Base-by-base conservation (phyloP, 176 grass and related monocot genomes). In the Chloris gayana region DNA sequence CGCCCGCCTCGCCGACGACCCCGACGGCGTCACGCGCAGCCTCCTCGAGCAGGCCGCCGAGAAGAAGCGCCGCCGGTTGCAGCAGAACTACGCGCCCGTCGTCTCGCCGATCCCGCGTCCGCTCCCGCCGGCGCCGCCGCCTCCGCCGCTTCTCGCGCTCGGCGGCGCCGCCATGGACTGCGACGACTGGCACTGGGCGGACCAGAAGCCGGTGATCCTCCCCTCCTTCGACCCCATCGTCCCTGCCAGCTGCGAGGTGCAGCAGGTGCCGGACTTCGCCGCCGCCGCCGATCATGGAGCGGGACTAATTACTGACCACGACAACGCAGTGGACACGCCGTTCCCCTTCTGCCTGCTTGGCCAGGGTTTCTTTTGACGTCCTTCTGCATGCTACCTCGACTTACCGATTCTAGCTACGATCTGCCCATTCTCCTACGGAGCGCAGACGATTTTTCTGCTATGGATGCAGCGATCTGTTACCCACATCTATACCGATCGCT, bases 291-390 rank as follows among this genome's bases (percentile, higher is more conserved):
- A 46, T 49, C 12, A 45, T 7, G 35, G 72, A 67, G 76, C 69
- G 69, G 77, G 60, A 35, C 19, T 85, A 7, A 76, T 47, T 47
- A 80, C 39, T 47, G 77, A 64, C 33, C 49, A 53, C 50, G 30
- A 79, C 33, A 57, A 75, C 32, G 18, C 70, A 8, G 69, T 62
- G 5, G 83, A 86, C 19, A 75, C 56, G 15, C 77, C 88, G 30
- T 91, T 91, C 69, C 89, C 92, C 1, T 94, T 94, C 92, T 91
- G 83, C 67, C 76, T 91, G 11, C 89, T 94, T 14, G 92, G 89
- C 42, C 62, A 87, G 67, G 68, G 83, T 77, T 91, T 94, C 83
- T 84, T 86, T 67, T 90, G 27, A 25, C 54, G 22, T 27, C 57
- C 11, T 27, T 60, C 9, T 60, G 57, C 57, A 60, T 61, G 58